Evolutionary conservation across 352 stramenopile genomes (phyloP).

Genomic region (Pythium insidiosum): DNA sequence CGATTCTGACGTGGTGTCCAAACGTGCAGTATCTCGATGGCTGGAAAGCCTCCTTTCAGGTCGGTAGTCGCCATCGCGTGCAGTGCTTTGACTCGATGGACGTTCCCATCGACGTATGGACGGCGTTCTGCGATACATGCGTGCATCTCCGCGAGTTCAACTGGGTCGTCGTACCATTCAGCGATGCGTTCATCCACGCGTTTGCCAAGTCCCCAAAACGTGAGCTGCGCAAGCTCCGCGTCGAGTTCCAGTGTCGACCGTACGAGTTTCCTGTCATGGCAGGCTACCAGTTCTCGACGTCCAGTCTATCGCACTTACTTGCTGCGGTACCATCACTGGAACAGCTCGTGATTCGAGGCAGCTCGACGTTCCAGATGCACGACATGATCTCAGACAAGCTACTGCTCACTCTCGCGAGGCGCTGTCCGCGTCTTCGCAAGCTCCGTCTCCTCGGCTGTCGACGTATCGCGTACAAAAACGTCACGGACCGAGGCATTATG

Average conservation of each 20-base stretch:
- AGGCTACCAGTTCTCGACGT: neutral
- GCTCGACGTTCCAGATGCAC: too few species aligned
- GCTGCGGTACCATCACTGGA: neutral
- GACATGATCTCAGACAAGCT: too few species aligned
- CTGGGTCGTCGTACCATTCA: constrained; percentile 43
- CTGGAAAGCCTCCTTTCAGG: neutral
- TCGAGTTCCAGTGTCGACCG: neutral
- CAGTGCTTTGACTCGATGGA: neutral
- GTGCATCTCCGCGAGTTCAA: constrained; percentile 43
- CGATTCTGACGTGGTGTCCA: neutral
- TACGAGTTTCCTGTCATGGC: neutral
- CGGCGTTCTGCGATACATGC: constrained; percentile 29
- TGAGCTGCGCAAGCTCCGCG: neutral
- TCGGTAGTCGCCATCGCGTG: neutral
- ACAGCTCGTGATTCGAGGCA: neutral
- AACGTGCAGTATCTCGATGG: neutral
- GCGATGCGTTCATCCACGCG: constrained; percentile 32
- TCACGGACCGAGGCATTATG: neutral
- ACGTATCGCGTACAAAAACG: too few species aligned
- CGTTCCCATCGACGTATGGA: constrained; percentile 13
- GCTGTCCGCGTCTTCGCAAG: neutral
- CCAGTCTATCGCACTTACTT: neutral
- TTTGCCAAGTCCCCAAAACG: constrained; percentile 21
- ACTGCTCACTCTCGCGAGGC: too few species aligned
- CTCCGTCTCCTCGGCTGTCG: neutral